Evolutionary conservation across 305 asterid species (phyloP).

Genomic region (Nicotiana rustica): DNA sequence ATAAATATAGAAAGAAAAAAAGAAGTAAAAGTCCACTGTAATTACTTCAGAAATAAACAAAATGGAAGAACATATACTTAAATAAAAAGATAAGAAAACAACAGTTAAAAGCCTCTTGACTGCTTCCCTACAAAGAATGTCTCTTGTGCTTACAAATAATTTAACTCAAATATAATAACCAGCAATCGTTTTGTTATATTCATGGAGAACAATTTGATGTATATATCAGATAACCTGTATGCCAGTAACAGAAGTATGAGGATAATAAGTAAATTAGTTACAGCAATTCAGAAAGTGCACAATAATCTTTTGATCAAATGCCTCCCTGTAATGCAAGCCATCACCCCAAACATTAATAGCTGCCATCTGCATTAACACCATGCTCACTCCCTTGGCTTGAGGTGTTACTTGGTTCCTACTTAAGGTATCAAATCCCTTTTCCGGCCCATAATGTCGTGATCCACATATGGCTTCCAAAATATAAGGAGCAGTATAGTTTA

Average conservation of each 20-base stretch:
- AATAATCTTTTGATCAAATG: background rate
- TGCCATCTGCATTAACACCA: background rate
- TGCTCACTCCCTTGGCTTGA: slow-evolving; percentile 9
- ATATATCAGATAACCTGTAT: background rate
- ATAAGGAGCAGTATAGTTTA: background rate
- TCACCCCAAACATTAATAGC: background rate
- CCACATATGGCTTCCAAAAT: slow-evolving; percentile 11
- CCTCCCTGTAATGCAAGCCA: background rate
- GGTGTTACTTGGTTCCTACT: background rate
- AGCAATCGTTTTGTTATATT: background rate
- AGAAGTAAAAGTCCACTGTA: too few species aligned
- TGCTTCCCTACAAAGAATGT: too few species aligned
- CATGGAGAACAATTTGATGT: slow-evolving; percentile 9
- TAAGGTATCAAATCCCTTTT: slow-evolving; percentile 4
- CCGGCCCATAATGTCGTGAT: background rate
- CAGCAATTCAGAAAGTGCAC: background rate
- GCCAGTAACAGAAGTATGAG: background rate
- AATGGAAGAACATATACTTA: too few species aligned
- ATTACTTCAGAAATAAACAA: too few species aligned
- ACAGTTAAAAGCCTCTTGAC: too few species aligned
- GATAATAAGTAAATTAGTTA: background rate
- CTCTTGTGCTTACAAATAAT: slow-evolving; percentile 3
- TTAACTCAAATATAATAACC: background rate
- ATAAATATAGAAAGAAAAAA: too few species aligned
- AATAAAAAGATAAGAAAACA: too few species aligned